Percentiles rank a stretch among this genome's conserved stretches.
Conservation (phyloP, 139 green algal genomes). For the Haematococcus lacustris region DNA sequence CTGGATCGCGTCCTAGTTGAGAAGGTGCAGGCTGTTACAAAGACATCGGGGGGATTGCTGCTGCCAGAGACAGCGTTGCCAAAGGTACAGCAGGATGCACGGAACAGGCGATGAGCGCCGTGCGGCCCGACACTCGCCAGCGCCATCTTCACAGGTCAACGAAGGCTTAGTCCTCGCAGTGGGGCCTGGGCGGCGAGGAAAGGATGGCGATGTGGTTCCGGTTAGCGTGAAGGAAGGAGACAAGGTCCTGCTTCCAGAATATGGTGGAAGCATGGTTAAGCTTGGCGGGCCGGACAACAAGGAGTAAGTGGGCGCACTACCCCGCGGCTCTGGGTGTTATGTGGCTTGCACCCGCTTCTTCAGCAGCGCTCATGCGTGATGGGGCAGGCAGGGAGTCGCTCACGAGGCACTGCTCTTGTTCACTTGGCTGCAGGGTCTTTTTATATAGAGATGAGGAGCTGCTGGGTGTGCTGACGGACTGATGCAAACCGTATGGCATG, state of each 20-base stretch:
- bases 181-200: conserved; percentile 71
- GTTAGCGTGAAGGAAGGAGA: conserved; percentile 84
- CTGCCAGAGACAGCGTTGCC: too few relatives aligned
- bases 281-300: conserved; percentile 65
- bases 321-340: not conserved
- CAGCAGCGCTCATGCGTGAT: not conserved
- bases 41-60: too few relatives aligned
- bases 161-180: conserved; percentile 85
- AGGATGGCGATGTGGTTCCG: conserved; percentile 73
- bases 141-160: too few relatives aligned
- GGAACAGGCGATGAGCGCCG: too few relatives aligned
- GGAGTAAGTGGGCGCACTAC: conserved; percentile 63
- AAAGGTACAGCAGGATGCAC: too few relatives aligned
- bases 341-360: not conserved
- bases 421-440: not conserved
- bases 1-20: too few relatives aligned
- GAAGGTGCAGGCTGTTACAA: too few relatives aligned
- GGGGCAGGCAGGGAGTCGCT: not conserved
- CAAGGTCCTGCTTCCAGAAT: conserved; percentile 95
- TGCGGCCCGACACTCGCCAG: too few relatives aligned
- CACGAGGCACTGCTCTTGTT: not conserved
- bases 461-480: conserved; percentile 46
- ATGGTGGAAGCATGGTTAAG: conserved; percentile 86
- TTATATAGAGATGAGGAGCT: conserved; percentile 57
- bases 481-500: not conserved